Conservation (phyloP, 2,329 filamentous ascomycete genomes). For the Colletotrichum acutatum region DNA sequence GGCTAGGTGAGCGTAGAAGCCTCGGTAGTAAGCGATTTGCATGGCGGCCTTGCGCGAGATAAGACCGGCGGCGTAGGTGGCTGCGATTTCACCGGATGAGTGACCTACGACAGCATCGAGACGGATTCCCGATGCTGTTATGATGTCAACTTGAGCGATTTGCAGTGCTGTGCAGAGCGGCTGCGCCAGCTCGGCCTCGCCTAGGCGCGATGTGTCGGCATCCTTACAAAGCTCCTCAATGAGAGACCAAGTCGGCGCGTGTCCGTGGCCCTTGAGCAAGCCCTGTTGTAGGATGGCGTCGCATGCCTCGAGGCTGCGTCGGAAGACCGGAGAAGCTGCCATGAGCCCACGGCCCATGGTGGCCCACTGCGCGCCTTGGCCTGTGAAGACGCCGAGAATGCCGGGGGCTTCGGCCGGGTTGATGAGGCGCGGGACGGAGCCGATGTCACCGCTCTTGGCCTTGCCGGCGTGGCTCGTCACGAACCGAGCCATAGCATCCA, state of each 20-base stretch:
- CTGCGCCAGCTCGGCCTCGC: conserved; percentile 41
- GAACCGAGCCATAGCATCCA: too few species aligned
- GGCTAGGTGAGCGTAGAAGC: conserved; percentile 36
- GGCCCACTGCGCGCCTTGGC: conserved; percentile 45
- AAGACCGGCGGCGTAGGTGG: conserved; percentile 59
- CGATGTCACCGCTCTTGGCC: too few species aligned
- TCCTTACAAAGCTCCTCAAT: conserved; percentile 41
- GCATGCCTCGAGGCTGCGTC: too few species aligned
- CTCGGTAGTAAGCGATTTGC: conserved; percentile 39
- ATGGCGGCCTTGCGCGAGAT: conserved; percentile 44
- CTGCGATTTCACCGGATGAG: conserved; percentile 61
- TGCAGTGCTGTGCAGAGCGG: conserved; percentile 27
- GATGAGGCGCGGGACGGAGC: not conserved
- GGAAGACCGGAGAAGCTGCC: too few species aligned
- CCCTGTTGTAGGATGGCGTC: too few species aligned
- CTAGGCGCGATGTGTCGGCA: conserved; percentile 9
- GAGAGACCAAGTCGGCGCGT: conserved; percentile 42
- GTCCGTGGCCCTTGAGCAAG: conserved; percentile 26
- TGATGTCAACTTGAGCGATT: conserved; percentile 30
- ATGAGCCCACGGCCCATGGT: too few species aligned
- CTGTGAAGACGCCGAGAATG: conserved; percentile 42
- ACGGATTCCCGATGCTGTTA: conserved; percentile 39
- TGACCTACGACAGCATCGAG: conserved; percentile 55
- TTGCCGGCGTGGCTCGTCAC: too few species aligned
- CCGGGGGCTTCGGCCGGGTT: not conserved